phyloP scores from a whole-genome alignment of 2,329 filamentous ascomycete genomes.

The Fusarium graminum region DNA sequence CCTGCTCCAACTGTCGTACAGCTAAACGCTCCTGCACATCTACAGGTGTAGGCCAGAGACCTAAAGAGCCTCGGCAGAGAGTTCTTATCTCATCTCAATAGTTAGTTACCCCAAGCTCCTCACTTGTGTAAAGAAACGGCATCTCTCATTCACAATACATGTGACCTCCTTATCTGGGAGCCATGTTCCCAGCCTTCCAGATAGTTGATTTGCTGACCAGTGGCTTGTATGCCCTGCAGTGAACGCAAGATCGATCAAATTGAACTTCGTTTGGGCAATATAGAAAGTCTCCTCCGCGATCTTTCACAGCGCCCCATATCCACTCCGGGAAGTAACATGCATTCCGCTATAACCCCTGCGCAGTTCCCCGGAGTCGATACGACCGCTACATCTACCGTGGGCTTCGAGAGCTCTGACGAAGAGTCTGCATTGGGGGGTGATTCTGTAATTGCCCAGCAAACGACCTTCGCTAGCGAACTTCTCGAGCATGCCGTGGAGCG shows the following conservation, averaged over 20 bases:
- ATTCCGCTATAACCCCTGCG: constrained; percentile 43
- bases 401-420: constrained; percentile 57
- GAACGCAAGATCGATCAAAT: constrained; percentile 67
- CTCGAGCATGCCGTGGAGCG: constrained; percentile 66
- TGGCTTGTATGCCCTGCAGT: constrained; percentile 50
- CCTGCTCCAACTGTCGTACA: constrained; percentile 69
- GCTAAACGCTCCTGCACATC: constrained; percentile 67
- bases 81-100: constrained; percentile 73
- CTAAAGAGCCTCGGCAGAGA: constrained; percentile 67
- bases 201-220: constrained; percentile 15
- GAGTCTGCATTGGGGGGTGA: constrained; percentile 62
- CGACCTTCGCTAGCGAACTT: constrained; percentile 67
- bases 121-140: not conserved
- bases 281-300: constrained; percentile 59
- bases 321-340: constrained; percentile 44
- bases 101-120: constrained; percentile 55
- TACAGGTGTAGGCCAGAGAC: constrained; percentile 66
- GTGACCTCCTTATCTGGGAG: not conserved
- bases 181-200: constrained; percentile 4
- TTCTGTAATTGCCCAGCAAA: constrained; percentile 63
- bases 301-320: constrained; percentile 51
- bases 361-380: constrained; percentile 39
- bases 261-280: constrained; percentile 59
- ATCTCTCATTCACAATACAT: constrained; percentile 12
- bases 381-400: constrained; percentile 50